Evolutionary conservation across 2,329 filamentous ascomycete species (phyloP), one percentile per base, ranked within the genome.

Genomic region (Clonostachys sp.): DNA sequence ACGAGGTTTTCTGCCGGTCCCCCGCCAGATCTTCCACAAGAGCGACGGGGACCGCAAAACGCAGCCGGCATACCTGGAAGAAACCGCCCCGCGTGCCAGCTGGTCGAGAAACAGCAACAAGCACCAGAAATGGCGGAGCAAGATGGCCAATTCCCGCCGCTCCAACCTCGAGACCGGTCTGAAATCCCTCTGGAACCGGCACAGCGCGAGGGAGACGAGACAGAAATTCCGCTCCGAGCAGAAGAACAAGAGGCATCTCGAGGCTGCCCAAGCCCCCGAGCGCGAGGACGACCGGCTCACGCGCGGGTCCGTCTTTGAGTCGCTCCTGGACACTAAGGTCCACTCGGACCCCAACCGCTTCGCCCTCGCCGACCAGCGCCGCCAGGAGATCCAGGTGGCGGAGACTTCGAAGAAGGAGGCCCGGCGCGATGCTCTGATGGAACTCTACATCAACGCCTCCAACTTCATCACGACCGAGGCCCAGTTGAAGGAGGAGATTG

Each of bases 401-500:
- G 64, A 71, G 46, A 54, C 47, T 12, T 44, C 55, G 10, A 83
- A 83, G 61, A 72, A 75, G 41, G 75, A 83, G 49, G 74, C 77
- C 46, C 80, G 87, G 45, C 76, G 80, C 51, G 82, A 92, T 54
- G 79, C 85, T 14, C 70, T 99, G 33, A 89, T 96, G 67, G 84
- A 89, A 49, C 78, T 99, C 12, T 99, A 99, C 70, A 87, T 94
- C 71, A 87, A 91, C 57, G 91, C 94, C 6, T 81, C 87, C 24
- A 74, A 81, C 38, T 99, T 97, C 70, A 96, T 99, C 61, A 84
- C 90, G 16, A 84, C 79, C 20, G 91, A 95, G 63, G 71, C 77
- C 45, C 86, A 95, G 63, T 78, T 99, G 34, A 79, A 87, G 56
- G 73, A 74, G 14, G 79, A 83, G 54, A 84, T 96, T 48, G 86